Conservation (phyloP, 2,329 filamentous ascomycete species). For the Phoma sp. region DNA sequence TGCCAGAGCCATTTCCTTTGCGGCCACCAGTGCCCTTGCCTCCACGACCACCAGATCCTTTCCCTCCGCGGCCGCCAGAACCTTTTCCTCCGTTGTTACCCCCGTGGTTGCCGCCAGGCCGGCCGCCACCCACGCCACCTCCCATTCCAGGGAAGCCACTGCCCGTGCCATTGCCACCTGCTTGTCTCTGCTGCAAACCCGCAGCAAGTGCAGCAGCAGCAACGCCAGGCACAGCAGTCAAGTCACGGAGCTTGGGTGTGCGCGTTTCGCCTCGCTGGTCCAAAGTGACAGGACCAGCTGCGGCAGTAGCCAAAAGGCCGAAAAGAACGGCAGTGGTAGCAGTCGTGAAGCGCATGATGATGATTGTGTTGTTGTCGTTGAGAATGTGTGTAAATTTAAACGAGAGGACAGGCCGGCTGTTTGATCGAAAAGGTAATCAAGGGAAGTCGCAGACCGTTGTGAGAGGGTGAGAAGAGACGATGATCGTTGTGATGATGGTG, state of each 20-base stretch:
- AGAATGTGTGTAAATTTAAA: too few species aligned
- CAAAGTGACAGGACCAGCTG: constrained; percentile 5
- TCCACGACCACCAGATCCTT: neutral
- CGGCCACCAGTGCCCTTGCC: neutral
- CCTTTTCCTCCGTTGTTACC: neutral
- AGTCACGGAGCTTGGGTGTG: neutral
- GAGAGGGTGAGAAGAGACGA: neutral
- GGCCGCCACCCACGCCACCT: neutral
- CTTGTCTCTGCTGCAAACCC: constrained; percentile 1
- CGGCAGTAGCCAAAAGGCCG: neutral
- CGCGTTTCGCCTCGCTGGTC: constrained; percentile 1
- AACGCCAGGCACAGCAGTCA: neutral
- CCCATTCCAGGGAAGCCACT: neutral
- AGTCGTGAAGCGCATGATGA: constrained; percentile 3
- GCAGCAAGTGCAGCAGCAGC: neutral
- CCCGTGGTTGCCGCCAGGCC: neutral
- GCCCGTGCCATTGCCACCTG: neutral
- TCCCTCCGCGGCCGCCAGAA: too few species aligned
- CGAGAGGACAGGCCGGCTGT: neutral
- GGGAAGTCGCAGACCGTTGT: neutral
- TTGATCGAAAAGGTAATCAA: neutral
- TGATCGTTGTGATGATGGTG: constrained; percentile 8
- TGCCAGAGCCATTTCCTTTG: neutral
- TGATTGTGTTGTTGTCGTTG: neutral
- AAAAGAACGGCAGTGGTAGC: constrained; percentile 1